Base-by-base conservation (phyloP, 1,284 basidiomycete genomes). In the Cystobasidium pallidum region DNA sequence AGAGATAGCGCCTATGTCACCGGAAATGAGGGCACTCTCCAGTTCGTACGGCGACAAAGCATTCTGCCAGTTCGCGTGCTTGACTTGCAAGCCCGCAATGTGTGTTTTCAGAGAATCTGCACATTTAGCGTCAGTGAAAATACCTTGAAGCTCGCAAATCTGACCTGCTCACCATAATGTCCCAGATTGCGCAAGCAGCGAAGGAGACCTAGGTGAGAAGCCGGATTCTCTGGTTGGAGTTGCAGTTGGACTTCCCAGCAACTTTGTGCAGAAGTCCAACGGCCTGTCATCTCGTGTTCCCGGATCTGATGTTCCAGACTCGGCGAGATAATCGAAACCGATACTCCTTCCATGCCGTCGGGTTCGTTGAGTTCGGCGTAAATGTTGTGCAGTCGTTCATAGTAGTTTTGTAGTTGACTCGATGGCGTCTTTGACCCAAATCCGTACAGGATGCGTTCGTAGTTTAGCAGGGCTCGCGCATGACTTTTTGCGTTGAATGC, bases 171-270 rank as follows among this genome's bases (percentile, higher is more conserved):
- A 94, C 94, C 94, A 81, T 99, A 97, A 81, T 99, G 96, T 10
- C 96, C 96, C 19, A 99, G 84, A 79, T 97, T 97, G 52, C 92
- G 86, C 64, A 99, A 85, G 80, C 96, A 99, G 64, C 91, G 88
- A 73, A 98, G 82, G 21, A 99, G 84, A 2, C 96, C 96, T 8
- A 96, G 81, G 80, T 99, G 96, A 73, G 90, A 89, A 34, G 90
- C 87, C 8, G 96, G 84, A 75, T 94, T 92, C 77, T 96, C 88
- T 0, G 95, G 95, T 32, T 88, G 87, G 75, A 92, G 88, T 79
- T 98, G 95, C 26, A 99, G 83, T 58, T 90, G 86, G n/a, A 99
- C 90, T 82, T 99, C 96, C 96, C 96, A 99, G 78, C 96, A 99
- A 78, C 95, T 98, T 81, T 99, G 96, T 3, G 96, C 96, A 3